These are phyloP conservation scores for Coix lacrymajobi DNA, from an alignment of 176 grass and related monocot species.

Conservation along the genomic window DNA sequence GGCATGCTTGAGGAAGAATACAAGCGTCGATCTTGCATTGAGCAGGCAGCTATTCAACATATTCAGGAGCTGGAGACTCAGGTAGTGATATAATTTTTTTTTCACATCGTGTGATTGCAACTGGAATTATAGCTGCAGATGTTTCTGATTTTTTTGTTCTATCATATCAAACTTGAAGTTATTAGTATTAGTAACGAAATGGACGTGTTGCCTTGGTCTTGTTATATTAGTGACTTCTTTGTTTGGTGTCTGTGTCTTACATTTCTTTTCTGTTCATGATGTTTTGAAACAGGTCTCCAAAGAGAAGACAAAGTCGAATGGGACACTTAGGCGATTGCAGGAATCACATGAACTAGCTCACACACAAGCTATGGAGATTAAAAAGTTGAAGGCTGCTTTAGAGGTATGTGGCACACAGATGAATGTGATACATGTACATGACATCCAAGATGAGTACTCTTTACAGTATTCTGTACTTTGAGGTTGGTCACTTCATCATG, in stretches of 20 bases:
- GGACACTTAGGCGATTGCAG: conserved; percentile 48
- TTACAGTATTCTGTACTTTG: background rate
- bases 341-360: conserved; percentile 63
- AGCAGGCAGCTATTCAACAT: conserved; percentile 88
- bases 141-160: background rate
- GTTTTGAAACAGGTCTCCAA: conserved; percentile 47
- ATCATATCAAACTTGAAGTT: background rate
- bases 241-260: background rate
- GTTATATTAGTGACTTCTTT: background rate
- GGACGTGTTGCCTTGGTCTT: background rate
- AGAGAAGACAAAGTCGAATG: conserved; percentile 57
- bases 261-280: conserved; percentile 6
- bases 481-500: background rate
- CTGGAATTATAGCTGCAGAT: background rate
- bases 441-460: background rate
- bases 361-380: conserved; percentile 58
- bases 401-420: conserved; percentile 46
- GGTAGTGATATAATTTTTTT: conserved; percentile 41
- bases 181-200: background rate
- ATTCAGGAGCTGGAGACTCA: conserved; percentile 87
- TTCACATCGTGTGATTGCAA: background rate
- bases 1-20: conserved; percentile 98
- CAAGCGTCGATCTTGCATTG: conserved; percentile 88
- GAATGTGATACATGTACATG: background rate
- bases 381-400: conserved; percentile 61